These are phyloP conservation scores for Stramenopiles sp. DNA, from an alignment of 352 stramenopile species.

Conservation along the genomic window DNA sequence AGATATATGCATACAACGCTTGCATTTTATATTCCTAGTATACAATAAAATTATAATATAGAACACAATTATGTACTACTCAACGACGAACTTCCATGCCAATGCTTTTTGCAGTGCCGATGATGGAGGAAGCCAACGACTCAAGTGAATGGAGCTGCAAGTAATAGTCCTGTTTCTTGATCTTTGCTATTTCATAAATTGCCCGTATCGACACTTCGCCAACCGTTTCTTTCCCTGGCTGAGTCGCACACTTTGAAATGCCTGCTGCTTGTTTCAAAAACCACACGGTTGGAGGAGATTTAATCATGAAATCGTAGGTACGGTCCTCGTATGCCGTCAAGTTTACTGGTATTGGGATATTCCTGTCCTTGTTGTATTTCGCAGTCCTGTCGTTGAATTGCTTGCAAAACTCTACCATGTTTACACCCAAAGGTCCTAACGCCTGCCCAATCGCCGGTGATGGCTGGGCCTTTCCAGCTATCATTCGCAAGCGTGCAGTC, in stretches of 20 bases:
- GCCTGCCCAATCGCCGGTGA: slow-evolving; percentile 62
- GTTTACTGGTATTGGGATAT: slow-evolving; percentile 71
- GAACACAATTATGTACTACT: too few relatives aligned
- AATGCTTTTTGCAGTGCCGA: too few relatives aligned
- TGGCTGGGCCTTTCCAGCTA: slow-evolving; percentile 53
- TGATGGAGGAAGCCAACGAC: too few relatives aligned
- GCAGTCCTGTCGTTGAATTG: slow-evolving; percentile 89
- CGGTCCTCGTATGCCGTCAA: slow-evolving; percentile 76
- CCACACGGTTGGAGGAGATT: slow-evolving; percentile 78
- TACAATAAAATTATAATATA: too few relatives aligned
- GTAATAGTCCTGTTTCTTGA: too few relatives aligned
- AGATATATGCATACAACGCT: too few relatives aligned
- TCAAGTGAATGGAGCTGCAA: too few relatives aligned
- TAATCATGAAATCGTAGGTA: slow-evolving; percentile 85
- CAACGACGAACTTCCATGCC: too few relatives aligned
- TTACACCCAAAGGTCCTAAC: slow-evolving; percentile 87
- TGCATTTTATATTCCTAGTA: too few relatives aligned
- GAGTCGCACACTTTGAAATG: slow-evolving; percentile 47
- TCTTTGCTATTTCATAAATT: slow-evolving; percentile 92
- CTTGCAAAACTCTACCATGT: slow-evolving; percentile 99
- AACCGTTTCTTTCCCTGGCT: slow-evolving; percentile 43
- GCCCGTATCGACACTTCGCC: slow-evolving; percentile 72
- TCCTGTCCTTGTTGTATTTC: slow-evolving; percentile 64
- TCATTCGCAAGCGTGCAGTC: slow-evolving; percentile 53
- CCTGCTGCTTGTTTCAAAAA: slow-evolving; percentile 71